These are phyloP conservation scores for Penicillium thymicola DNA, from an alignment of 2,329 filamentous ascomycete genomes.

Conservation along the genomic window DNA sequence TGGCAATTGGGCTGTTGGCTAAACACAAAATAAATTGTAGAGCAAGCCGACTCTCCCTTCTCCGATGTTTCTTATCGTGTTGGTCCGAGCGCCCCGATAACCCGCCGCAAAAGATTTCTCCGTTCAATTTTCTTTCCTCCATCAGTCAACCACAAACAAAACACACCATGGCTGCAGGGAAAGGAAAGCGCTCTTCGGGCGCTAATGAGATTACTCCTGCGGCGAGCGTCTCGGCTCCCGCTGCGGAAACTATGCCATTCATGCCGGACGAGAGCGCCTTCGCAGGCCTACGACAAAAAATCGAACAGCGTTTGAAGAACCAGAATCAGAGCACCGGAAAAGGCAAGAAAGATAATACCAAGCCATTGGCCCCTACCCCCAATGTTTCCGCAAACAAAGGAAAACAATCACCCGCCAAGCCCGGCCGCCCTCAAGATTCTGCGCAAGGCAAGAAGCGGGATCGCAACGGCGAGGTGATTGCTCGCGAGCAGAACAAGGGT, in stretches of 20 bases:
- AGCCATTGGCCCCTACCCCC: constrained; percentile 21
- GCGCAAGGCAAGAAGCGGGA: constrained; percentile 47
- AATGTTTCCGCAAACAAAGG: constrained; percentile 27
- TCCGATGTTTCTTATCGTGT: constrained; percentile 21
- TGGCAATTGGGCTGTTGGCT: neutral
- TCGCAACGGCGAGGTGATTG: constrained; percentile 46
- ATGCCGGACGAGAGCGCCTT: constrained; percentile 40
- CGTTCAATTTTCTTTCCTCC: constrained; percentile 21
- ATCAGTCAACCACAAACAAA: constrained; percentile 14
- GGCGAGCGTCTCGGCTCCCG: constrained; percentile 15
- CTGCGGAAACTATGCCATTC: constrained; percentile 21
- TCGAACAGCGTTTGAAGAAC: constrained; percentile 41
- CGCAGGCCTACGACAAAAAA: constrained; percentile 41
- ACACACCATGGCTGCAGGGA: constrained; percentile 38
- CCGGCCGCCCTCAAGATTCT: constrained; percentile 24
- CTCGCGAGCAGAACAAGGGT: constrained; percentile 31
- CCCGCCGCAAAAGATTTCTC: constrained; percentile 29
- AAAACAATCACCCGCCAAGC: constrained; percentile 18
- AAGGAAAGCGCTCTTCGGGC: constrained; percentile 34
- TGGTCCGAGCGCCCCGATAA: constrained; percentile 28
- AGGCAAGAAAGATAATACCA: constrained; percentile 30
- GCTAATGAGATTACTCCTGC: constrained; percentile 18
- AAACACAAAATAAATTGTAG: constrained; percentile 8
- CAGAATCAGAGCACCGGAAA: constrained; percentile 32
- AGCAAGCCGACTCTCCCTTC: constrained; percentile 6